Base-by-base conservation (phyloP, 805 yeast genomes). In the Sugiyamaella qingdaonensis region DNA sequence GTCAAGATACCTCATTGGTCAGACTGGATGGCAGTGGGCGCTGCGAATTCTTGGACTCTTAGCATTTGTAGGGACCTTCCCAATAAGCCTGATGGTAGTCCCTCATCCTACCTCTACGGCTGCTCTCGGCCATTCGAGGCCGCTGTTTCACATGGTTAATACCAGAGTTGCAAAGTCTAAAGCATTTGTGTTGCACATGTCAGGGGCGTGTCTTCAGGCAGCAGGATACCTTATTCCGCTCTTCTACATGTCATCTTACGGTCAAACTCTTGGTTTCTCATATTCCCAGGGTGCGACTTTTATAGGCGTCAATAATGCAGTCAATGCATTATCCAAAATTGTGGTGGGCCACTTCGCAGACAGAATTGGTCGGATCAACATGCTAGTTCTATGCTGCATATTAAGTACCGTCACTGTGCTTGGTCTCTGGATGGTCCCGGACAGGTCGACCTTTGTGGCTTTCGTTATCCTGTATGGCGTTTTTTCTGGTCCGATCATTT, bases 261-360 rank as follows among this genome's bases (percentile, higher is more conserved):
- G 51, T 4, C 44, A 46, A 16, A 51, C 62, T 10, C 41, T 59
- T 18, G 62, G 62, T 10, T 55, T 44, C 45, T 41, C 58, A 7
- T 52, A 39, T n/a, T 48, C 55, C 10, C 53, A 49, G 11, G 62
- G 62, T 10, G 62, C 62, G 5, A 36, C 37, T 10, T 57, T 55
- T 33, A 59, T 59, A 49, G 61, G 57, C n/a, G 18, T 59, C 11
- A 58, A 55, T 32, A 59, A 59, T 37, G 59, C 54, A 2, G 58
- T 55, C 14, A 57, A 56, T 55, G 61, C 62, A n/a, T 29, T 51
- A 4, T 53, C 57, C 2, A 68, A 87, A 49, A 68, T 72, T 18
- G 54, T 79, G 4, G 81, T 85, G 0, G 85, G 84, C 3, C 64
- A 69, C 42, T 55, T 74, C 5, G 82, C 86, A 2, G 86, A 81